Conservation (phyloP, 164 flowering plant genomes). For the Vitis cinerea region DNA sequence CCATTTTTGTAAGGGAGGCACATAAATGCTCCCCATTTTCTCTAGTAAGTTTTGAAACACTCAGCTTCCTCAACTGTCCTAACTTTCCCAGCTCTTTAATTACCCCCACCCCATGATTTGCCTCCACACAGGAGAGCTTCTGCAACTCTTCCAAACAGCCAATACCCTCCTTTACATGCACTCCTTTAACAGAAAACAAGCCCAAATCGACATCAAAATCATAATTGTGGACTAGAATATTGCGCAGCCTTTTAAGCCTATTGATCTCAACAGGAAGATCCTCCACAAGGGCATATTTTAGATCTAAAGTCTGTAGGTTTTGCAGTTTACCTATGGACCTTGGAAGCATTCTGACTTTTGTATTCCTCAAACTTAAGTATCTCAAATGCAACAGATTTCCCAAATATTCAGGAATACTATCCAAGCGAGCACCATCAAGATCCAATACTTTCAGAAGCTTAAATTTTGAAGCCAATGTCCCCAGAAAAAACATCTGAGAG, state of each 20-base stretch:
- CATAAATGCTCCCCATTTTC: conserved; percentile 7
- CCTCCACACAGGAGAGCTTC: conserved; percentile 10
- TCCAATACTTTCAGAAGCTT: conserved; percentile 28
- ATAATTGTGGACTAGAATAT: neutral
- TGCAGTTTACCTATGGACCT: conserved; percentile 26
- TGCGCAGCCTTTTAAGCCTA: conserved; percentile 16
- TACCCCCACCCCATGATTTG: neutral
- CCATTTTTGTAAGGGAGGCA: conserved; percentile 13
- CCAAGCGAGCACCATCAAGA: conserved; percentile 17
- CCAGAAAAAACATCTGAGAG: neutral
- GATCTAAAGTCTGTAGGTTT: conserved; percentile 31
- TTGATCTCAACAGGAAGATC: conserved; percentile 22
- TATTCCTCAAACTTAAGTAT: conserved; percentile 22
- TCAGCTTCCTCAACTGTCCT: neutral
- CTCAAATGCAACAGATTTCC: conserved; percentile 21
- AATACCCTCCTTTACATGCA: neutral
- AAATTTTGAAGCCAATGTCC: conserved; percentile 4
- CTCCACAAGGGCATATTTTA: conserved; percentile 20
- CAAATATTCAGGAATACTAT: conserved; percentile 19
- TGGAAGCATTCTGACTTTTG: conserved; percentile 24
- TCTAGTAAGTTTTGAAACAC: conserved; percentile 1
- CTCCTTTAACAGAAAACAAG: neutral
- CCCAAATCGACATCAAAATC: too few relatives aligned
- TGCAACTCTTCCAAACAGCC: conserved; percentile 6
- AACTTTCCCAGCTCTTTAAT: conserved; percentile 1